Percentiles rank a stretch among this genome's conserved stretches.
Evolutionary conservation across 345 rosid species (phyloP).

Genomic region (Theobroma cacao): DNA sequence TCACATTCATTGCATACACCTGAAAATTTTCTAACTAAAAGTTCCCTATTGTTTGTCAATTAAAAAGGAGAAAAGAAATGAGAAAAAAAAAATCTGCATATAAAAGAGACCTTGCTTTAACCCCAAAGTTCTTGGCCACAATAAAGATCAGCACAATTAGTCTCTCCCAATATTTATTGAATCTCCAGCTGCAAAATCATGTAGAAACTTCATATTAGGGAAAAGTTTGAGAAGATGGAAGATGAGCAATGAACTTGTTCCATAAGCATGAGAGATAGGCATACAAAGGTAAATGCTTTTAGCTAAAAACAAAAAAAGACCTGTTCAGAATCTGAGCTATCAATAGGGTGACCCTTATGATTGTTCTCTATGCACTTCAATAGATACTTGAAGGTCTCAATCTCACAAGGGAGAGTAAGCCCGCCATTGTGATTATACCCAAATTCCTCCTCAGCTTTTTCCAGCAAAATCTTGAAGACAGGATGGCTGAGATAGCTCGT

Average conservation of each 20-base stretch:
- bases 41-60: conserved; percentile 22
- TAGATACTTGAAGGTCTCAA: conserved; percentile 90
- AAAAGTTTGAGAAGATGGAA: background rate
- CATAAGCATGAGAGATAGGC: background rate
- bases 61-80: background rate
- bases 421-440: conserved; percentile 87
- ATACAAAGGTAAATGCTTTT: background rate
- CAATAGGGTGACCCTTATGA: conserved; percentile 38
- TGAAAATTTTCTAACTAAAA: conserved; percentile 31
- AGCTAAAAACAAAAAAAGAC: background rate
- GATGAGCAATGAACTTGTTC: background rate
- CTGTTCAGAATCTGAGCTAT: conserved; percentile 30
- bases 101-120: conserved; percentile 29
- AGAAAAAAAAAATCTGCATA: conserved; percentile 22
- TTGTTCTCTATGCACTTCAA: conserved; percentile 76
- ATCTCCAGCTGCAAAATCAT: conserved; percentile 42
- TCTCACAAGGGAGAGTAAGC: conserved; percentile 92
- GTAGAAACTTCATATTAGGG: background rate
- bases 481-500: conserved; percentile 82
- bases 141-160: conserved; percentile 11
- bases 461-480: conserved; percentile 82
- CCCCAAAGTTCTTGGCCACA: conserved; percentile 25
- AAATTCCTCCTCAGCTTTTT: conserved; percentile 87
- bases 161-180: conserved; percentile 27
- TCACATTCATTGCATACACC: conserved; percentile 14